These are phyloP conservation scores for Saturnispora ahearnii DNA, from an alignment of 805 yeast genomes.

Conservation along the genomic window DNA sequence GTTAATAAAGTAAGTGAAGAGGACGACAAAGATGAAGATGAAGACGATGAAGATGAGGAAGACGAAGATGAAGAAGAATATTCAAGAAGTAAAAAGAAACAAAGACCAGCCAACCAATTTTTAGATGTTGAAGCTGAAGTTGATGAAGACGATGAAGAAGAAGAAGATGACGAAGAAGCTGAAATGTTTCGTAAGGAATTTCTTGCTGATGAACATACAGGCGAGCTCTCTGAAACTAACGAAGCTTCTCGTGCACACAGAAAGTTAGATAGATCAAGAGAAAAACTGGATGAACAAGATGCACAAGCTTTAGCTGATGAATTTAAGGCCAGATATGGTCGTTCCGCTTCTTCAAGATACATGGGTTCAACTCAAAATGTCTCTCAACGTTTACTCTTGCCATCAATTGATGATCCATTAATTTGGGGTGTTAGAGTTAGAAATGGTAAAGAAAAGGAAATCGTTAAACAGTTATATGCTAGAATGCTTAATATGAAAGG, in stretches of 20 bases:
- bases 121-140: constrained; percentile 99
- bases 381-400: constrained; percentile 86
- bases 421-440: constrained; percentile 94
- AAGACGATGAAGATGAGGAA: constrained; percentile 28
- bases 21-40: constrained; percentile 21
- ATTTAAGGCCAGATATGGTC: constrained; percentile 85
- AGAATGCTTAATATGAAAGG: constrained; percentile 71
- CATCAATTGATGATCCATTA: constrained; percentile 93
- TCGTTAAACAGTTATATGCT: constrained; percentile 75
- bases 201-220: constrained; percentile 57
- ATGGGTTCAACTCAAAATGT: constrained; percentile 80
- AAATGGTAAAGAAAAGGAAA: constrained; percentile 86
- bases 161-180: constrained; percentile 92
- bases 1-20: constrained; percentile 22
- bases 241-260: constrained; percentile 65
- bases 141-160: constrained; percentile 92
- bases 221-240: constrained; percentile 39
- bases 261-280: constrained; percentile 75
- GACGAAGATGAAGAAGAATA: constrained; percentile 47
- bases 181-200: constrained; percentile 78
- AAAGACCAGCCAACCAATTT: constrained; percentile 68
- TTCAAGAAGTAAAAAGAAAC: constrained; percentile 37
- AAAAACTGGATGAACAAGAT: constrained; percentile 83
- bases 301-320: constrained; percentile 91
- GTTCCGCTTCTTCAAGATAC: constrained; percentile 69